These are phyloP conservation scores for Amborella trichopoda DNA, from an alignment of 164 flowering plant species.

Conservation along the genomic window DNA sequence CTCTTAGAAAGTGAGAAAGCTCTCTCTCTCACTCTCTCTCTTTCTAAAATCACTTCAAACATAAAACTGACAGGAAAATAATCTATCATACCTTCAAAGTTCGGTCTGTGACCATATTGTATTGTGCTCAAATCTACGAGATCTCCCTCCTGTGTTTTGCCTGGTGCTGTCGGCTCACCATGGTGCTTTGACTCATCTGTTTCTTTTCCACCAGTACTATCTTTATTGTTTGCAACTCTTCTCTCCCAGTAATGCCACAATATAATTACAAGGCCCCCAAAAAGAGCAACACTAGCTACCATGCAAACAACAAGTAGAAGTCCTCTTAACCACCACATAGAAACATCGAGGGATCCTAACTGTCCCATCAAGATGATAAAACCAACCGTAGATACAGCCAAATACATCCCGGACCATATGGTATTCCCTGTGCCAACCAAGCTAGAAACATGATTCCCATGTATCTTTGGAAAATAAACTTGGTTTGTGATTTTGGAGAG, in stretches of 20 bases:
- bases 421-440: slow-evolving; percentile 80
- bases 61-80: too few relatives aligned
- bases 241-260: slow-evolving; percentile 65
- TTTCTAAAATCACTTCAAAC: too few relatives aligned
- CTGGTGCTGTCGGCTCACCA: slow-evolving; percentile 4
- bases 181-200: slow-evolving; percentile 5
- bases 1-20: too few relatives aligned
- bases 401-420: slow-evolving; percentile 62
- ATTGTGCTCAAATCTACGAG: neutral
- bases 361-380: slow-evolving; percentile 32
- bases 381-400: slow-evolving; percentile 46
- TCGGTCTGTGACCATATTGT: slow-evolving; percentile 1
- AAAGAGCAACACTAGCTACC: slow-evolving; percentile 42
- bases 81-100: slow-evolving; percentile 1
- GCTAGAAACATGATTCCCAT: slow-evolving; percentile 41
- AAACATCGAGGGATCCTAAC: slow-evolving; percentile 22
- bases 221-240: slow-evolving; percentile 18
- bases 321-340: slow-evolving; percentile 71
- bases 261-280: slow-evolving; percentile 63
- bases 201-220: slow-evolving; percentile 8
- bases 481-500: slow-evolving; percentile 10
- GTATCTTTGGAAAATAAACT: slow-evolving; percentile 20
- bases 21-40: too few relatives aligned
- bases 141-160: too few relatives aligned
- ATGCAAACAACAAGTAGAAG: slow-evolving; percentile 53